Percentiles rank a stretch among this genome's conserved stretches.
These are phyloP conservation scores for Aquilaria malaccensis DNA, from an alignment of 345 rosid species.

Conservation along the genomic window DNA sequence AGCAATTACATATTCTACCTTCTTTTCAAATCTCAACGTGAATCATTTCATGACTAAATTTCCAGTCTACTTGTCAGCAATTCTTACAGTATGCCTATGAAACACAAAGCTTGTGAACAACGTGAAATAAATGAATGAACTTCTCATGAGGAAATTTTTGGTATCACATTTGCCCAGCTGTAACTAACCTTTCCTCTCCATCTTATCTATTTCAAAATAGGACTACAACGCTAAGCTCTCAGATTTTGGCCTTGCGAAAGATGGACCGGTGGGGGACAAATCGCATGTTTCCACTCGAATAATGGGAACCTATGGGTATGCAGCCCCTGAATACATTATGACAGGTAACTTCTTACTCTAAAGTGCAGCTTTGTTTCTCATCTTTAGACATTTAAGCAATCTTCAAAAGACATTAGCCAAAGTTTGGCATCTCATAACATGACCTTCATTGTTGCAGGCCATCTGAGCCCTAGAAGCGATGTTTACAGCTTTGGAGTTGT, in stretches of 20 bases:
- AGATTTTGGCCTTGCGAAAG: slow-evolving; percentile 95
- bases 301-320: slow-evolving; percentile 99
- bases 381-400: too few species aligned
- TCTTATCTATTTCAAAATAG: slow-evolving; percentile 28
- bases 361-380: too few species aligned
- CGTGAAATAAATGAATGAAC: not conserved
- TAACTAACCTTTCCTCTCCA: not conserved
- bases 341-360: slow-evolving; percentile 40
- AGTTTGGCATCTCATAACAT: not conserved
- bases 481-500: slow-evolving; percentile 88
- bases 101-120: not conserved
- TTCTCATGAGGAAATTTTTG: not conserved
- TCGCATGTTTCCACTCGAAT: slow-evolving; percentile 97
- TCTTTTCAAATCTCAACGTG: too few species aligned
- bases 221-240: slow-evolving; percentile 92
- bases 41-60: too few species aligned
- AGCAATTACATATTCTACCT: too few species aligned
- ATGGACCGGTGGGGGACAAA: slow-evolving; percentile 96
- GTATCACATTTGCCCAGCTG: not conserved
- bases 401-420: not conserved
- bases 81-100: too few species aligned
- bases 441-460: slow-evolving; percentile 36
- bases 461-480: slow-evolving; percentile 80
- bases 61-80: too few species aligned
- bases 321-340: slow-evolving; percentile 98